Evolutionary conservation across 768 basidiomycete genomes (phyloP), one percentile per base, ranked within the genome.

Genomic region (Dacryopinax spathularia): DNA sequence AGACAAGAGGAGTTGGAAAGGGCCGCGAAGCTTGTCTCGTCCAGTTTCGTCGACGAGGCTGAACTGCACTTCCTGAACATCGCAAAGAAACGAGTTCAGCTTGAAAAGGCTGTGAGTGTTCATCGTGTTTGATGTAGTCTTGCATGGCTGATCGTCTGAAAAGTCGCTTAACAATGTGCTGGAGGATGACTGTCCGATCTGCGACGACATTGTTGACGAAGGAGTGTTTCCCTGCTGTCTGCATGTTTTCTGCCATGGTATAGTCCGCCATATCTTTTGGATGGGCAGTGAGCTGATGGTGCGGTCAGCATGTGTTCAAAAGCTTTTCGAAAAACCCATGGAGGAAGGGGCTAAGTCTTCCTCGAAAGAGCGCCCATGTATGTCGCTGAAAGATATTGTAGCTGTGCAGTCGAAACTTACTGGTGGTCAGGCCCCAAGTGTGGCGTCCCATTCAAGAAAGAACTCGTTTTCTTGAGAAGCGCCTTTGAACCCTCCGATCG

Each of bases 101-200:
- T 27, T 15, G 48, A 56, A 31, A 22, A 56, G 7, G 48, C 25
- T 3, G 48, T 31, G 7, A 3, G 25, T 29, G 3, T 18, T 29
- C 9, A 15, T 29, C 10, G 25, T 29, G 25, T 4, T 29, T 20
- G 20, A 9, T 5, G 18, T 9, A 9, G 48, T 13, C 10, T 5
- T 25, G 12, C 31, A 22, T 31, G 9, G 15, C 3, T 6, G 25
- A 13, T 33, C 37, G 10, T 60, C 27, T 59, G 5, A 65, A n/a
- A n/a, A 85, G 82, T 80, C 80, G 20, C 66, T 67, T 10, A 76
- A 76, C 13, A 75, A 77, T 1, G 79, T 82, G 22, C 76, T 78
- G 7, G 71, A 67, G 5, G 83, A 85, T 63, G 75, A 78, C 39
- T 89, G 88, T 67, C 79, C 84, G 0, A 81, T 89, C 63, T 88